These are phyloP conservation scores for Kuraishia borneana DNA, from an alignment of 805 yeast species.

Conservation along the genomic window DNA sequence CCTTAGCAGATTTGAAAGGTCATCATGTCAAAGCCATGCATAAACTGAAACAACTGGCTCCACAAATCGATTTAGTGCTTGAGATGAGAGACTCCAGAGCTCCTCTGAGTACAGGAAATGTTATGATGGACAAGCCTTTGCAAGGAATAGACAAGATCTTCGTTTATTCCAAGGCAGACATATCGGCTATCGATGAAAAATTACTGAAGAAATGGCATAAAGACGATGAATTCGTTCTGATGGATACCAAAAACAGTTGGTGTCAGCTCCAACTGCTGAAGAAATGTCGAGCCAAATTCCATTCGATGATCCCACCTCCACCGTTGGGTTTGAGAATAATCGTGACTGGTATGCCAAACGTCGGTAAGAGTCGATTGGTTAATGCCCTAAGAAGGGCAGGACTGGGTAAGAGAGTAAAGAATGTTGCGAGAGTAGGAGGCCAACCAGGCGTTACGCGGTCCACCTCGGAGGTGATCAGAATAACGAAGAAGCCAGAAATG, in stretches of 20 bases:
- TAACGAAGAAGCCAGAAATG: constrained; percentile 51
- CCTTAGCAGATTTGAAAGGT: constrained; percentile 76
- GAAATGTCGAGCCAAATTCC: constrained; percentile 32
- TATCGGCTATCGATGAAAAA: constrained; percentile 31
- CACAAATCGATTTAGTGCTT: constrained; percentile 70
- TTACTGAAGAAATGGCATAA: constrained; percentile 38
- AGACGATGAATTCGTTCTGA: constrained; percentile 34
- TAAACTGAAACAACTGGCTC: constrained; percentile 54
- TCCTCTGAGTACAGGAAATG: constrained; percentile 75
- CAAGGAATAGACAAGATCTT: constrained; percentile 46
- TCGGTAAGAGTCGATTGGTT: constrained; percentile 87
- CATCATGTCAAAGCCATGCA: constrained; percentile 78
- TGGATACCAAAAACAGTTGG: constrained; percentile 42
- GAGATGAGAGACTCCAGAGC: constrained; percentile 88
- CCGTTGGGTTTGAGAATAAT: constrained; percentile 73
- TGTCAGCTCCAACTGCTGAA: constrained; percentile 43
- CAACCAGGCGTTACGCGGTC: constrained; percentile 84
- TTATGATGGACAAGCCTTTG: constrained; percentile 59
- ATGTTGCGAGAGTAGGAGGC: constrained; percentile 79
- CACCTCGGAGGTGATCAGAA: constrained; percentile 64
- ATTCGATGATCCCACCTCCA: constrained; percentile 50
- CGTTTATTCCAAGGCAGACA: constrained; percentile 69
- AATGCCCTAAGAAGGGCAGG: constrained; percentile 50
- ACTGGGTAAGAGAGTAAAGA: constrained; percentile 22
- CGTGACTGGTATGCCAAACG: constrained; percentile 93